Conservation (phyloP, 768 basidiomycete genomes). For the Pisolithus sp. region DNA sequence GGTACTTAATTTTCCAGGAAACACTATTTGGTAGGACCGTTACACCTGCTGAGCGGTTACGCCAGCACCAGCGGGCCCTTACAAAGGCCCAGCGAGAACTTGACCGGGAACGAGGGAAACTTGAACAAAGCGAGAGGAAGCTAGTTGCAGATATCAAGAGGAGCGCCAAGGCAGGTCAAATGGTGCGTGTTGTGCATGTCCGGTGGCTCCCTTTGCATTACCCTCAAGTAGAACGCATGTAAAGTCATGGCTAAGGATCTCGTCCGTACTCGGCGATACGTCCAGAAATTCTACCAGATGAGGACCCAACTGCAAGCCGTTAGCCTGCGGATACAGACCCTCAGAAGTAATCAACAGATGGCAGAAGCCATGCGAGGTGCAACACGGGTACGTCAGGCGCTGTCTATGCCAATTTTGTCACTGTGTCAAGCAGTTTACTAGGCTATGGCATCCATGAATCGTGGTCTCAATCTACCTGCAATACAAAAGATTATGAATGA, state of each 20-base stretch:
- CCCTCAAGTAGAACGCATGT: constrained; percentile 77
- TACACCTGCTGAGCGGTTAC: constrained; percentile 92
- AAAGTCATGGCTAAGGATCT: constrained; percentile 99
- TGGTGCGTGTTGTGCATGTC: constrained; percentile 45
- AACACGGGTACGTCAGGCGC: constrained; percentile 65
- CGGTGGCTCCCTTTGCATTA: constrained; percentile 12
- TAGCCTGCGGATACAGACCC: constrained; percentile 88
- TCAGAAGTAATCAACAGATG: constrained; percentile 98
- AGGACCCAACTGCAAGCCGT: constrained; percentile 97
- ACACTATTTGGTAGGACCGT: constrained; percentile 90
- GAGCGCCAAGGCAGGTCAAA: constrained; percentile 90
- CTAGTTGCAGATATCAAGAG: constrained; percentile 93
- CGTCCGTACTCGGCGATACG: constrained; percentile 88
- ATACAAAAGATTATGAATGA: constrained; percentile 98
- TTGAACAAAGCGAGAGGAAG: constrained; percentile 97
- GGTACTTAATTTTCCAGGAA: constrained; percentile 51
- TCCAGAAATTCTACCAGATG: constrained; percentile 99
- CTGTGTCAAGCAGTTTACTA: constrained; percentile 26
- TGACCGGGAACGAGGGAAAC: constrained; percentile 89
- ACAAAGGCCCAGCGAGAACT: constrained; percentile 97
- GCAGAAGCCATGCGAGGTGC: constrained; percentile 99
- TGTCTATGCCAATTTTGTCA: not conserved
- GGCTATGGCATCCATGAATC: constrained; percentile 99
- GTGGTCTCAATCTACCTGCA: constrained; percentile 87
- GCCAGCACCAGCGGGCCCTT: constrained; percentile 93